These are phyloP conservation scores for Cutaneotrichosporon dermatis DNA, from an alignment of 1,284 basidiomycete species.

Conservation along the genomic window DNA sequence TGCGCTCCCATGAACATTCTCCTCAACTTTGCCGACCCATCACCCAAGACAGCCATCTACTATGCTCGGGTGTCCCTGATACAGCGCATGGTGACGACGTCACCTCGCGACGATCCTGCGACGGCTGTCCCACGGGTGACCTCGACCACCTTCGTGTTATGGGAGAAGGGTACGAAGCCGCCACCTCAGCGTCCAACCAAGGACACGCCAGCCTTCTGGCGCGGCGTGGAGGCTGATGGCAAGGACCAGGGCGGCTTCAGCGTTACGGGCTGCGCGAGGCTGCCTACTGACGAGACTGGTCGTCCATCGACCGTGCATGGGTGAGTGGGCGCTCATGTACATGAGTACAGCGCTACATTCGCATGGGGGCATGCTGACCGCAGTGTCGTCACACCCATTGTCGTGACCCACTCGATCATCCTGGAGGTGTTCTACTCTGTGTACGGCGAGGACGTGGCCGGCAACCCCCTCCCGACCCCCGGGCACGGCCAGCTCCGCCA, in stretches of 20 bases:
- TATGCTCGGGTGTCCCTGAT: slow-evolving; percentile 28
- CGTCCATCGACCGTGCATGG: slow-evolving; percentile 34
- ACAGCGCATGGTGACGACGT: slow-evolving; percentile 29
- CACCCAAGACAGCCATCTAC: slow-evolving; percentile 29
- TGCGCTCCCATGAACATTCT: slow-evolving; percentile 27
- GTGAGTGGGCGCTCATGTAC: too few species aligned
- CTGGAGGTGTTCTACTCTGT: slow-evolving; percentile 40
- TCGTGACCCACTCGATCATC: slow-evolving; percentile 31
- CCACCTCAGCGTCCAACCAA: slow-evolving; percentile 9
- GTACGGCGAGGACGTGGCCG: slow-evolving; percentile 28
- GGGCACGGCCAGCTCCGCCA: slow-evolving; percentile 12
- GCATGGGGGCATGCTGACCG: too few species aligned
- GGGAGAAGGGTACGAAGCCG: slow-evolving; percentile 19
- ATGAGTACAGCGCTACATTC: too few species aligned
- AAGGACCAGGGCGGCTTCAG: slow-evolving; percentile 12
- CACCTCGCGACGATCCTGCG: slow-evolving; percentile 30
- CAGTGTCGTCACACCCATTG: slow-evolving; percentile 38
- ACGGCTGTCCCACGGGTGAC: slow-evolving; percentile 10
- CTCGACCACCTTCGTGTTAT: slow-evolving; percentile 18
- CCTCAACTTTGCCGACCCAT: slow-evolving; percentile 20
- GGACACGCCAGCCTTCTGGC: slow-evolving; percentile 28
- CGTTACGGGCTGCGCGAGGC: slow-evolving; percentile 19
- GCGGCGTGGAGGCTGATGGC: slow-evolving; percentile 20
- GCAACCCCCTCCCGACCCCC: slow-evolving; percentile 3
- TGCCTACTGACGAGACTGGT: slow-evolving; percentile 36